phyloP scores from a whole-genome alignment of 805 yeast genomes.

The Saccharomycopsis babjevae region DNA sequence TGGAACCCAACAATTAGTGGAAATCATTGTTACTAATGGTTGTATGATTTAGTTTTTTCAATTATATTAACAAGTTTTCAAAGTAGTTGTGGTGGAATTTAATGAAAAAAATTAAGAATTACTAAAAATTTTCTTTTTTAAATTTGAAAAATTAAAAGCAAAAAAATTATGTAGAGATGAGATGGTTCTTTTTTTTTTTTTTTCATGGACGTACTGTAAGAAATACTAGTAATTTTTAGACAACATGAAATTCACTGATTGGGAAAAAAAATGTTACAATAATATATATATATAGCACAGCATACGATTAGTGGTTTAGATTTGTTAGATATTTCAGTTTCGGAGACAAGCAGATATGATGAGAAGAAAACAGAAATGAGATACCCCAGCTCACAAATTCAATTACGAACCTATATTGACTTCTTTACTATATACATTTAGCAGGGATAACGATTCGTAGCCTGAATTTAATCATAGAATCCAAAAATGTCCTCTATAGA shows the following conservation, averaged over 20 bases:
- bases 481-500: neutral
- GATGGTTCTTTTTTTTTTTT: neutral
- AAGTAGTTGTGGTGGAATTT: too few species aligned
- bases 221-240: neutral
- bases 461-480: neutral
- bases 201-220: neutral
- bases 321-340: too few species aligned
- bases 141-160: neutral
- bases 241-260: neutral
- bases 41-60: too few species aligned
- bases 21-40: constrained; percentile 46
- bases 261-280: neutral
- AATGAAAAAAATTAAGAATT: too few species aligned
- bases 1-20: constrained; percentile 93
- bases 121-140: neutral
- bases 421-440: neutral
- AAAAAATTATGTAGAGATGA: neutral
- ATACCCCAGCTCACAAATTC: too few species aligned
- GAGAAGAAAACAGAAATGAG: too few species aligned
- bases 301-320: too few species aligned
- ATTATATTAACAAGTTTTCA: too few species aligned
- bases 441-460: neutral
- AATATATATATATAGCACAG: neutral
- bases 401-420: too few species aligned
- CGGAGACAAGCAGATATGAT: neutral